These are phyloP conservation scores for Gentiana macrophylla DNA, from an alignment of 257 asterid genomes.

Conservation along the genomic window DNA sequence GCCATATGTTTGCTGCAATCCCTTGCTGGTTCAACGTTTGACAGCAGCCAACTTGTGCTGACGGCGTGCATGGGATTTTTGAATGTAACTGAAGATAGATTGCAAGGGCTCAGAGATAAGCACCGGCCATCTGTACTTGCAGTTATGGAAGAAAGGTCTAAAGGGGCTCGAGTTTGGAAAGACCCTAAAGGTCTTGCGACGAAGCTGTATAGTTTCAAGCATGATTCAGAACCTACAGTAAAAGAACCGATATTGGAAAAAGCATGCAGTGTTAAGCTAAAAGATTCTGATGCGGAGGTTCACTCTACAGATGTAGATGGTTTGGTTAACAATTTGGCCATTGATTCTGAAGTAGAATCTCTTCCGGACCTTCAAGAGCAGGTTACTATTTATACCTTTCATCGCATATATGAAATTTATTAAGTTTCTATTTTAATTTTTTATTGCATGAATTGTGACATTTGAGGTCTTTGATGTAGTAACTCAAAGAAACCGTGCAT, in stretches of 20 bases:
- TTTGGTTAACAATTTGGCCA: conserved; percentile 31
- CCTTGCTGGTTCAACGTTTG: conserved; percentile 78
- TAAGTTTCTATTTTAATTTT: not conserved
- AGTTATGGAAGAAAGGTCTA: conserved; percentile 52
- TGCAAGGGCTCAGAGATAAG: conserved; percentile 55
- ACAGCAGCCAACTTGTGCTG: conserved; percentile 93
- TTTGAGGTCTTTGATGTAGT: too few species aligned
- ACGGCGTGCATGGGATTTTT: conserved; percentile 89
- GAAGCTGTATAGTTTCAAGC: conserved; percentile 83
- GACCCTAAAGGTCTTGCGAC: conserved; percentile 73
- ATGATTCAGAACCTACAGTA: conserved; percentile 32
- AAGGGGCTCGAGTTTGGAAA: conserved; percentile 43
- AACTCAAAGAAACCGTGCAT: too few species aligned
- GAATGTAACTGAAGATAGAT: conserved; percentile 54
- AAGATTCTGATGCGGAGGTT: conserved; percentile 22
- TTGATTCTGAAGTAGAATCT: conserved; percentile 58
- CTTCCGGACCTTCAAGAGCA: conserved; percentile 81
- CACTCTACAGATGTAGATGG: conserved; percentile 43
- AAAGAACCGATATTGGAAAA: conserved; percentile 35
- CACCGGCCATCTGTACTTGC: conserved; percentile 68
- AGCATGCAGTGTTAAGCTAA: conserved; percentile 26
- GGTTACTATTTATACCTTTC: conserved; percentile 27
- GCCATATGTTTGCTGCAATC: conserved; percentile 72
- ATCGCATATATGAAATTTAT: not conserved
- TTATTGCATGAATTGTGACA: too few species aligned